Percentiles rank a stretch among this genome's conserved stretches.
phyloP scores from a whole-genome alignment of 495 filamentous ascomycete species.

The Lepidopterella palustris region DNA sequence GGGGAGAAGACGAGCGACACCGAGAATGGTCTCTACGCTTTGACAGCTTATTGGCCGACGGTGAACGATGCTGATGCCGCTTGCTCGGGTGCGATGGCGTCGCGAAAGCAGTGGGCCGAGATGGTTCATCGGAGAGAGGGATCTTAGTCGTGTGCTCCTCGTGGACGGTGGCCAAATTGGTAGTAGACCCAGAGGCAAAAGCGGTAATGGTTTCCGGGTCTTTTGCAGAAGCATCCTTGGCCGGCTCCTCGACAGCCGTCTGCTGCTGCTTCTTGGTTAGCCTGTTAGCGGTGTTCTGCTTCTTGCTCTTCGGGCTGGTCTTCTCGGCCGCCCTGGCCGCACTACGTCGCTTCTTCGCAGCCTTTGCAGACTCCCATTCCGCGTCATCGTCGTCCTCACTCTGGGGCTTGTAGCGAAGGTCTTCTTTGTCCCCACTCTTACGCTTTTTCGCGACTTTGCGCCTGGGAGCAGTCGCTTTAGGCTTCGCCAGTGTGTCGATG shows the following conservation, averaged over 20 bases:
- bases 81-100: constrained; percentile 10
- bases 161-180: constrained; percentile 15
- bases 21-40: constrained; percentile 7
- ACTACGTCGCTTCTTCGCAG: constrained; percentile 2
- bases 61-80: neutral
- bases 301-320: neutral
- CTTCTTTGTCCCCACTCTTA: constrained; percentile 22
- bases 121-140: constrained; percentile 17
- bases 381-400: constrained; percentile 21
- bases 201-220: neutral
- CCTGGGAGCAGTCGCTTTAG: constrained; percentile 1
- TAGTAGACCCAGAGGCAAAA: neutral
- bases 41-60: constrained; percentile 8
- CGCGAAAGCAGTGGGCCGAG: constrained; percentile 18
- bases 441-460: constrained; percentile 29
- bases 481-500: neutral
- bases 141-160: constrained; percentile 12
- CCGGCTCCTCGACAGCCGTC: neutral
- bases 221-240: neutral
- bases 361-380: constrained; percentile 19
- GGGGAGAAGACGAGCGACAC: constrained; percentile 2
- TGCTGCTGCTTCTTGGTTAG: constrained; percentile 10
- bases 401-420: constrained; percentile 25
- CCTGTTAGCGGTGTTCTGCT: neutral
- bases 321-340: constrained; percentile 3